Conservation (phyloP, 2,329 filamentous ascomycete species). For the Pseudocercospora eumusae region DNA sequence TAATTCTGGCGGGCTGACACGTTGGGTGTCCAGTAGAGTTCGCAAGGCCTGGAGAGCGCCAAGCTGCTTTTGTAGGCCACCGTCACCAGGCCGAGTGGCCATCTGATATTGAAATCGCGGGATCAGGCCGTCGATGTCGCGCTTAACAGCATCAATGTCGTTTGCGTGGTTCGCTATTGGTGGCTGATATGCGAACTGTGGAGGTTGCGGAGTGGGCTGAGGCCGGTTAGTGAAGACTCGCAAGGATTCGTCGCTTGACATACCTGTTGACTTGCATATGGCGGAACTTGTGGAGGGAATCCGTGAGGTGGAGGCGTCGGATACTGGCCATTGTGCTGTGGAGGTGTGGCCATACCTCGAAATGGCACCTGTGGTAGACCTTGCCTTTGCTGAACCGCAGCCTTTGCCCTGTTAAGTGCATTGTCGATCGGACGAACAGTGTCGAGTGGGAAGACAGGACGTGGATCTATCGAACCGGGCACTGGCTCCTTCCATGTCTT, state of each 20-base stretch:
- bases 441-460: conserved; percentile 86
- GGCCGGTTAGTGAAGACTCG: conserved; percentile 15
- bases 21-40: conserved; percentile 73
- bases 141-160: conserved; percentile 66
- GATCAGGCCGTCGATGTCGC: conserved; percentile 80
- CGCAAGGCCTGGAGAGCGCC: conserved; percentile 85
- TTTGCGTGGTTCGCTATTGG: conserved; percentile 19
- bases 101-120: conserved; percentile 70
- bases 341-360: conserved; percentile 74
- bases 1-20: conserved; percentile 77
- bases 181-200: conserved; percentile 27
- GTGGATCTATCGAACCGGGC: conserved; percentile 86
- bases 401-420: conserved; percentile 80
- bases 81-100: conserved; percentile 73
- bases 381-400: conserved; percentile 62
- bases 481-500: conserved; percentile 98
- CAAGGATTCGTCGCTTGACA: conserved; percentile 8
- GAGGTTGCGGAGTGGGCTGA: conserved; percentile 33
- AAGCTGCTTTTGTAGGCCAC: conserved; percentile 73
- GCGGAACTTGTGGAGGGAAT: conserved; percentile 18
- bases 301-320: conserved; percentile 38
- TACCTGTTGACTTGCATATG: conserved; percentile 44
- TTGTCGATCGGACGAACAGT: conserved; percentile 90
- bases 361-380: conserved; percentile 58
- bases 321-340: conserved; percentile 52